A percentile compares a stretch with the other conserved stretches of the same genome.
These are phyloP conservation scores for Rhynchospora tenuis DNA, from an alignment of 176 grass and related monocot species.

Conservation along the genomic window DNA sequence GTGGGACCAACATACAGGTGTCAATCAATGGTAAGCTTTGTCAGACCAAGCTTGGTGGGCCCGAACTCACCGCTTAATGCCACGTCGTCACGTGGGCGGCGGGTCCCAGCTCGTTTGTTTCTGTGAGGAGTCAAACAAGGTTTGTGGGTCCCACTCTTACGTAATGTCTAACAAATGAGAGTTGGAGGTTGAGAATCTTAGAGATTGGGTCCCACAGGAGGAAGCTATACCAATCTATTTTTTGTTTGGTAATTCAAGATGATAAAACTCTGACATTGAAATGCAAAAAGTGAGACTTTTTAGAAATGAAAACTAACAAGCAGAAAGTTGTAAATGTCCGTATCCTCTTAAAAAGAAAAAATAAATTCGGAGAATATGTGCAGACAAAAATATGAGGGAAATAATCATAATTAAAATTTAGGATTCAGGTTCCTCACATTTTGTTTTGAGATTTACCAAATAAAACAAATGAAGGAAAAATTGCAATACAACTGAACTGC, in stretches of 20 bases:
- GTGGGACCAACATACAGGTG: background rate
- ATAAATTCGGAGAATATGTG: background rate
- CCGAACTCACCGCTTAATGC: background rate
- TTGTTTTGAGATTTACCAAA: too few relatives aligned
- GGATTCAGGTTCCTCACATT: background rate
- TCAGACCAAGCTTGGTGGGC: background rate
- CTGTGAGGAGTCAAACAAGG: background rate
- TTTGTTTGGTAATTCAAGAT: background rate
- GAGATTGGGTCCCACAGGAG: background rate
- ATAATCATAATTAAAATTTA: background rate
- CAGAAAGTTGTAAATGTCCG: background rate
- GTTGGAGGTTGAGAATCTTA: background rate
- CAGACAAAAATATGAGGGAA: background rate
- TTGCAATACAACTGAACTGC: background rate
- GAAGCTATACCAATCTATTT: background rate
- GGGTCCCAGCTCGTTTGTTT: conserved; percentile 13
- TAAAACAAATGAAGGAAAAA: background rate
- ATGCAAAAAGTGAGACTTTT: background rate
- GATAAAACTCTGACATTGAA: background rate
- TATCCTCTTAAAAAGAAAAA: background rate
- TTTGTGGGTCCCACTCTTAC: background rate
- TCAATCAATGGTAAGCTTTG: background rate
- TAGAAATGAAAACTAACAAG: background rate
- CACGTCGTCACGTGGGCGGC: conserved; percentile 34
- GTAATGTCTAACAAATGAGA: conserved; percentile 14